A percentile compares a stretch with the other conserved stretches of the same genome.
These are phyloP conservation scores for Mycena vulgaris DNA, from an alignment of 768 basidiomycete species.

Conservation along the genomic window DNA sequence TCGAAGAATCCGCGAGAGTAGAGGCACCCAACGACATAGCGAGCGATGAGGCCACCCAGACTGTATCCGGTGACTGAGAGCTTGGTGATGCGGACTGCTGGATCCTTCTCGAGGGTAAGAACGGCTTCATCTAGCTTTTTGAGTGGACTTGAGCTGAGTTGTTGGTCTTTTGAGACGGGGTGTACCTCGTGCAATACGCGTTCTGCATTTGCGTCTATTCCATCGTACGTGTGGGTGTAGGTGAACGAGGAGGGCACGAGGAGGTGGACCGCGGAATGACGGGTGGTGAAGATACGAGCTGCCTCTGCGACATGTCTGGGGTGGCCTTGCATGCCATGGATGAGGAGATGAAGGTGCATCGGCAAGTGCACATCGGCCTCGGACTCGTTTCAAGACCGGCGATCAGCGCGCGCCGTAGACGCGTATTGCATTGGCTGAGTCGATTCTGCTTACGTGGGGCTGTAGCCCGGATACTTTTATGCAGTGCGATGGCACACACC, in stretches of 20 bases:
- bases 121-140: too few relatives aligned
- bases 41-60: slow-evolving; percentile 56
- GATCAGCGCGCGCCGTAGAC: too few relatives aligned
- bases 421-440: too few relatives aligned
- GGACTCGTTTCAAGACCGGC: too few relatives aligned
- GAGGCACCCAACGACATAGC: slow-evolving; percentile 54
- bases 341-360: slow-evolving; percentile 44
- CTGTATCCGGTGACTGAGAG: slow-evolving; percentile 53
- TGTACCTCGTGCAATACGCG: slow-evolving; percentile 45
- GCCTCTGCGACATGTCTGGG: slow-evolving; percentile 44
- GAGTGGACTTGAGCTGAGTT: too few relatives aligned
- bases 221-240: slow-evolving; percentile 50
- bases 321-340: slow-evolving; percentile 50
- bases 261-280: slow-evolving; percentile 40
- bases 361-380: too few relatives aligned
- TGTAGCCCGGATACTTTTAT: too few relatives aligned
- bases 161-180: neutral
- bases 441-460: too few relatives aligned
- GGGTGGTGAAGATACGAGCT: slow-evolving; percentile 36
- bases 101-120: too few relatives aligned
- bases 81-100: slow-evolving; percentile 36
- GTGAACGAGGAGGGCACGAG: slow-evolving; percentile 44
- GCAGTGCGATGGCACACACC: too few relatives aligned
- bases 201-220: slow-evolving; percentile 53
- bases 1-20: slow-evolving; percentile 51